Evolutionary conservation across 176 grass and related monocot genomes (phyloP).

Genomic region (Bromus sterilis): DNA sequence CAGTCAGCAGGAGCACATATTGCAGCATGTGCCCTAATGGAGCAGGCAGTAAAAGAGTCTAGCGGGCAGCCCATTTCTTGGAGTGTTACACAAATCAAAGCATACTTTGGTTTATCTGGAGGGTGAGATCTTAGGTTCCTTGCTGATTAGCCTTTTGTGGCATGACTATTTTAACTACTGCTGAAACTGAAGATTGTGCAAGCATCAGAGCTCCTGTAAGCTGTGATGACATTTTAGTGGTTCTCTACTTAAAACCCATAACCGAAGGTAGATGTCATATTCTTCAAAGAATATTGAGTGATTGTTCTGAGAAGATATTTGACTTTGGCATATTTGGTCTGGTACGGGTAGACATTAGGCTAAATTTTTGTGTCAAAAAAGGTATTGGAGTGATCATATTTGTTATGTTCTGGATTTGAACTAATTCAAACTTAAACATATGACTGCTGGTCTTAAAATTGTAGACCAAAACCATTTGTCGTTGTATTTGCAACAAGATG

Average conservation of each 20-base stretch:
- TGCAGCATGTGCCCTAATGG: slow-evolving; percentile 67
- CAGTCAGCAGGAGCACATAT: slow-evolving; percentile 99
- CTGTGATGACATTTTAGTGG: background rate
- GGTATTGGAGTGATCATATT: background rate
- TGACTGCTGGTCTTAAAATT: background rate
- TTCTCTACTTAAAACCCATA: background rate
- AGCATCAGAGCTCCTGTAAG: background rate
- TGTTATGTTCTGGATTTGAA: background rate
- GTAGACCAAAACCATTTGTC: background rate
- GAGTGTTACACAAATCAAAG: slow-evolving; percentile 88
- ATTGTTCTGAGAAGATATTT: background rate
- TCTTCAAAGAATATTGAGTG: background rate
- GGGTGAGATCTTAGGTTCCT: slow-evolving; percentile 42
- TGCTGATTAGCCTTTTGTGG: slow-evolving; percentile 4
- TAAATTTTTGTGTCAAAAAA: background rate
- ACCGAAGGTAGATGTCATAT: background rate
- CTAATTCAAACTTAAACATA: background rate
- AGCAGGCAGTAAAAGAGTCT: slow-evolving; percentile 69
- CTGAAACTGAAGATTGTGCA: slow-evolving; percentile 1
- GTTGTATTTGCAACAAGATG: background rate
- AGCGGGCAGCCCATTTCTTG: slow-evolving; percentile 56
- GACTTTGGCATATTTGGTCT: background rate
- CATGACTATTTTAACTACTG: background rate
- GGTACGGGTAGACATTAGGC: background rate
- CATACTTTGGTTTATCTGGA: slow-evolving; percentile 95